Conservation (phyloP, 495 filamentous ascomycete species). For the Talaromyces nanjingensis region DNA sequence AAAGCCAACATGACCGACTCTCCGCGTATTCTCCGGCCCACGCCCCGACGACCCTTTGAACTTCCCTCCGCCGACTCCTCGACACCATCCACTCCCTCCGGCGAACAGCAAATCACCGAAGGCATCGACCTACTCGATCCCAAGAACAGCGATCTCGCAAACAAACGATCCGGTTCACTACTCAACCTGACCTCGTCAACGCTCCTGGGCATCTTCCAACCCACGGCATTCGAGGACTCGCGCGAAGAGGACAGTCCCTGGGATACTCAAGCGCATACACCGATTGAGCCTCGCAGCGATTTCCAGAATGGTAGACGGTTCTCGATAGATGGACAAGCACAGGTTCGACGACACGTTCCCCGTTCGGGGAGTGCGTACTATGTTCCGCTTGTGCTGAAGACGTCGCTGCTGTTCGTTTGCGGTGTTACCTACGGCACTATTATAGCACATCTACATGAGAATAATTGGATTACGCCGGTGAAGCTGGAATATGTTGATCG, state of each 20-base stretch:
- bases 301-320: not conserved
- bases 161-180: constrained; percentile 63
- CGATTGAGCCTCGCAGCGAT: constrained; percentile 21
- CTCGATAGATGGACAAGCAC: not conserved
- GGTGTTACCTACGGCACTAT: constrained; percentile 81
- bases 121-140: constrained; percentile 18
- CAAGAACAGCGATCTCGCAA: constrained; percentile 23
- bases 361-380: constrained; percentile 4
- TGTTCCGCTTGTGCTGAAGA: constrained; percentile 42
- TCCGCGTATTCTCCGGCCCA: constrained; percentile 58
- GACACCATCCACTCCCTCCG: constrained; percentile 37
- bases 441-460: constrained; percentile 75
- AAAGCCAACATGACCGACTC: constrained; percentile 32
- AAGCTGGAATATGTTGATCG: constrained; percentile 51
- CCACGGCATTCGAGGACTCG: constrained; percentile 46
- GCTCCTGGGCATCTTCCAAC: constrained; percentile 83
- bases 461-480: constrained; percentile 55
- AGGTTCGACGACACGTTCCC: not conserved
- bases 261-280: constrained; percentile 66
- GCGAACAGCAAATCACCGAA: constrained; percentile 20
- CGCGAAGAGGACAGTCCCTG: constrained; percentile 54
- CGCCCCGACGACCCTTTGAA: constrained; percentile 70
- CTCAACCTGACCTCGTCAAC: constrained; percentile 86
- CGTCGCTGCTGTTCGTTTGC: constrained; percentile 65
- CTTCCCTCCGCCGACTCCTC: constrained; percentile 50